Conservation (phyloP, 169 alveolate species). For the Plasmodium gonderi region DNA sequence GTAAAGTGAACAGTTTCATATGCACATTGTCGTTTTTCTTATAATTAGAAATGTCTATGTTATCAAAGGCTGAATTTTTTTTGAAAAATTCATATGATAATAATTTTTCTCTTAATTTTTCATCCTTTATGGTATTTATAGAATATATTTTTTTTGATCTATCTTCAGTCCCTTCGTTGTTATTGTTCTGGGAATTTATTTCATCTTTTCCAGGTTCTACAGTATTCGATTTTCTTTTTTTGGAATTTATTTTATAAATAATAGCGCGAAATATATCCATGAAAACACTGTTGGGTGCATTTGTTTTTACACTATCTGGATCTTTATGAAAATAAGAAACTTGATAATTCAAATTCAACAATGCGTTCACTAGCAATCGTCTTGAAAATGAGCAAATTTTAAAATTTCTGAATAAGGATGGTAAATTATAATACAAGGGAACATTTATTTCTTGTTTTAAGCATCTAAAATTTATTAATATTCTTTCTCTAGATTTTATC, state of each 20-base stretch:
- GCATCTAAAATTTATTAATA: slow-evolving; percentile 61
- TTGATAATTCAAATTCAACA: slow-evolving; percentile 87
- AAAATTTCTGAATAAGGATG: slow-evolving; percentile 57
- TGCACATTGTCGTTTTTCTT: not conserved
- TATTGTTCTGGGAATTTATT: not conserved
- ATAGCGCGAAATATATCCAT: slow-evolving; percentile 89
- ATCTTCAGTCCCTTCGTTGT: not conserved
- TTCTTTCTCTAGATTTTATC: slow-evolving; percentile 59
- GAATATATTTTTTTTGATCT: slow-evolving; percentile 39
- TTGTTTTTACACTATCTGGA: slow-evolving; percentile 91
- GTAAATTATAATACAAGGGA: slow-evolving; percentile 71
- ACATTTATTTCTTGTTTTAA: slow-evolving; percentile 60
- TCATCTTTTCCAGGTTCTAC: not conserved
- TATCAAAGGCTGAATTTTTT: slow-evolving; percentile 56
- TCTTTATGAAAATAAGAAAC: slow-evolving; percentile 93
- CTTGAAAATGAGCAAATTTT: slow-evolving; percentile 58
- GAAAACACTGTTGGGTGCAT: slow-evolving; percentile 90
- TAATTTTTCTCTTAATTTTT: slow-evolving; percentile 44
- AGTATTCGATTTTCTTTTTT: not conserved
- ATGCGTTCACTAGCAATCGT: slow-evolving; percentile 51
- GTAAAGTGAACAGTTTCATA: slow-evolving; percentile 44
- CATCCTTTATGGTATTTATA: slow-evolving; percentile 64
- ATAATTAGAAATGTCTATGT: slow-evolving; percentile 23
- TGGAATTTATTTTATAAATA: slow-evolving; percentile 67
- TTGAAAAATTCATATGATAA: slow-evolving; percentile 67